Evolutionary conservation across 2,329 filamentous ascomycete species (phyloP), one percentile per base, ranked within the genome.

Genomic region (Microdochium nivale): DNA sequence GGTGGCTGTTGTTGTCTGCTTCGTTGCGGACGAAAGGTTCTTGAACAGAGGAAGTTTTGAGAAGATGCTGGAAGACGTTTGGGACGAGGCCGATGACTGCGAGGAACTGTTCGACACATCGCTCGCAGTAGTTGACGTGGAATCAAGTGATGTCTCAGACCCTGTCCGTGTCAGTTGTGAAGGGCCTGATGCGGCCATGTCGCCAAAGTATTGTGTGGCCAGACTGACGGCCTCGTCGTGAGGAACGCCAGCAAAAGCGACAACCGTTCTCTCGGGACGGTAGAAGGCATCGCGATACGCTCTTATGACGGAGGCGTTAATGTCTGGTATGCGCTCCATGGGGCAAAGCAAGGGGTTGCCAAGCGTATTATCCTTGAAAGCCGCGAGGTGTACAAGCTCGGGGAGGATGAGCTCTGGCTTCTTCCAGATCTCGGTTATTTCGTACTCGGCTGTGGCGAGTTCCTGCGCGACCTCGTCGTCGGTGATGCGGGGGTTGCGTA

Each of bases 381-480:
- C 94, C 10, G 94, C 90, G 74, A 91, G 94, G 68, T 99, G 94
- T 35, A 97, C 86, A 60, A 99, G 73, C 71, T 99, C 94, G 0
- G 94, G 94, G 54, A 99, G 74, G 60, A 99, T 97, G 52, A 99
- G 80, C 63, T 97, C 92, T 0, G 94, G 91, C 76, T 95, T 97
- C 60, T 87, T 86, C 94, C 94, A 99, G 52, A 99, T 97, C 74
- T 97, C 94, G 24, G 84, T 83, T 67, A 99, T 94, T 72, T 99
- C 94, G 66, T 97, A 99, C 50, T 91, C 83, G 9, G 92, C 94
- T 7, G 92, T 97, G 65, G 88, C 83, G 23, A 99, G 75, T 71
- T 99, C 94, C 66, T 90, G 83, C 21, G 79, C 72, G 1, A 99
- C 88, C 70, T 99, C 94, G 21, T 88, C 83, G 25, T 95, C 87